Percentiles rank a stretch among this genome's conserved stretches.
Conservation (phyloP, 2,329 filamentous ascomycete species). For the Mollisia scopiformis region DNA sequence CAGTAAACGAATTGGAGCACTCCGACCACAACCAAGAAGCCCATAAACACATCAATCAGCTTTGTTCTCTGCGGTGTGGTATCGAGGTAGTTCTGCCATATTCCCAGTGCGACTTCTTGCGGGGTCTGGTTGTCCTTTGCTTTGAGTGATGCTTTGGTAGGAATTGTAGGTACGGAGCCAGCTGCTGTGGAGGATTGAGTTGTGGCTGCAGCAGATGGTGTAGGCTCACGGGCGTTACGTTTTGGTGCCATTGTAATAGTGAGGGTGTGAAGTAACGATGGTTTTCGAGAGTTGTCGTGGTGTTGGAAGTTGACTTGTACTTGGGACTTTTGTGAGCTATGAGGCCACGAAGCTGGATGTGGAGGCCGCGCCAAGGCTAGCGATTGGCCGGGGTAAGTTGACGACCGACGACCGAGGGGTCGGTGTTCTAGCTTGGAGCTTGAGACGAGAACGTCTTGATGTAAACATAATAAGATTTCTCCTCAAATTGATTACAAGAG, state of each 20-base stretch:
- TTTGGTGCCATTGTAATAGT: conserved; percentile 52
- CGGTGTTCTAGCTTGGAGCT: conserved; percentile 4
- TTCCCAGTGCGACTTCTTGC: conserved; percentile 63
- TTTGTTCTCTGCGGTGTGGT: conserved; percentile 89
- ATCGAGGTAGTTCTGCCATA: conserved; percentile 78
- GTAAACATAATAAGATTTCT: conserved; percentile 6
- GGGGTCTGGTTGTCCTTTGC: conserved; percentile 30
- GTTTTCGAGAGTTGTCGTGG: conserved; percentile 5
- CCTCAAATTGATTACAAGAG: background rate
- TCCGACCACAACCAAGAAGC: conserved; percentile 82
- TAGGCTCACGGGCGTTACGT: conserved; percentile 39
- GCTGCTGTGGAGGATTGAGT: conserved; percentile 28
- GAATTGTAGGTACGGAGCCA: conserved; percentile 31
- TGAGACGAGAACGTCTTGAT: conserved; percentile 9
- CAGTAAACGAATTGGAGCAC: conserved; percentile 95
- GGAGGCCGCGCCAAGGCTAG: conserved; percentile 19
- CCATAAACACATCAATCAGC: conserved; percentile 89
- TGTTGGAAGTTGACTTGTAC: background rate
- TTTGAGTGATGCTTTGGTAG: conserved; percentile 28
- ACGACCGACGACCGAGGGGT: conserved; percentile 7
- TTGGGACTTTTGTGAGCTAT: conserved; percentile 9
- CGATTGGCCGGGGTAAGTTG: conserved; percentile 8
- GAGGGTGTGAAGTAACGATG: background rate
- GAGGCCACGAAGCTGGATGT: conserved; percentile 34
- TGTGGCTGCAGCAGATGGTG: conserved; percentile 25